phyloP scores from a whole-genome alignment of 495 filamentous ascomycete species.

The Penicilliopsis zonata region DNA sequence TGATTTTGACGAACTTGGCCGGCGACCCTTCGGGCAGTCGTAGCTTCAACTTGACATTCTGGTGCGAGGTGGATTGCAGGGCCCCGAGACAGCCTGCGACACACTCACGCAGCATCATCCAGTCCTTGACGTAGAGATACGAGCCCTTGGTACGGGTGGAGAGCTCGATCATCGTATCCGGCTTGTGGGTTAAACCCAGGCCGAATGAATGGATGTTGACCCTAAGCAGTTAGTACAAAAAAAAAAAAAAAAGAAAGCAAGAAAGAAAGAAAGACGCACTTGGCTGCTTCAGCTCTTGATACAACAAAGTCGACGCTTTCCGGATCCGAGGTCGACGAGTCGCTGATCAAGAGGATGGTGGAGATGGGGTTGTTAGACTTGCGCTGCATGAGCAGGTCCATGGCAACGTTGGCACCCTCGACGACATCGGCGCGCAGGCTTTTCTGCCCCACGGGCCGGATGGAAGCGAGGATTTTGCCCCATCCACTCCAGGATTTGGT shows the following conservation, averaged over 20 bases:
- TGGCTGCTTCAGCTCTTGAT: conserved; percentile 93
- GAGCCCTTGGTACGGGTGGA: conserved; percentile 93
- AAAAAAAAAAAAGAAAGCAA: conserved; percentile 1
- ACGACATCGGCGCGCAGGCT: conserved; percentile 94
- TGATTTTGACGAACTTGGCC: conserved; percentile 97
- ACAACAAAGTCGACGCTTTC: conserved; percentile 98
- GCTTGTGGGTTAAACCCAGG: conserved; percentile 93
- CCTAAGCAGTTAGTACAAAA: conserved; percentile 33
- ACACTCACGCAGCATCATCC: conserved; percentile 99
- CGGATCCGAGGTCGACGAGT: conserved; percentile 92
- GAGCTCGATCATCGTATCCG: conserved; percentile 96
- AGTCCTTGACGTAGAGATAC: conserved; percentile 98
- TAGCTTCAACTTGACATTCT: conserved; percentile 95
- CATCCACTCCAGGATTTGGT: conserved; percentile 89
- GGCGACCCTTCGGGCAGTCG: conserved; percentile 91
- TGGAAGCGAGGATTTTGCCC: conserved; percentile 75
- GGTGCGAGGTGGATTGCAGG: conserved; percentile 94
- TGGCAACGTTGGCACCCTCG: conserved; percentile 94
- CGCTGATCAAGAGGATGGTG: conserved; percentile 94
- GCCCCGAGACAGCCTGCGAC: conserved; percentile 88
- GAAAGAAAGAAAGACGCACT: conserved; percentile 43
- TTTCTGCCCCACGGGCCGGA: conserved; percentile 91
- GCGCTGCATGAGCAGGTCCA: conserved; percentile 97
- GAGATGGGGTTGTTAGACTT: conserved; percentile 94
- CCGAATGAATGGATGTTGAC: conserved; percentile 96